Evolutionary conservation across 257 asterid species (phyloP).

Genomic region (Penstemon eatonii): DNA sequence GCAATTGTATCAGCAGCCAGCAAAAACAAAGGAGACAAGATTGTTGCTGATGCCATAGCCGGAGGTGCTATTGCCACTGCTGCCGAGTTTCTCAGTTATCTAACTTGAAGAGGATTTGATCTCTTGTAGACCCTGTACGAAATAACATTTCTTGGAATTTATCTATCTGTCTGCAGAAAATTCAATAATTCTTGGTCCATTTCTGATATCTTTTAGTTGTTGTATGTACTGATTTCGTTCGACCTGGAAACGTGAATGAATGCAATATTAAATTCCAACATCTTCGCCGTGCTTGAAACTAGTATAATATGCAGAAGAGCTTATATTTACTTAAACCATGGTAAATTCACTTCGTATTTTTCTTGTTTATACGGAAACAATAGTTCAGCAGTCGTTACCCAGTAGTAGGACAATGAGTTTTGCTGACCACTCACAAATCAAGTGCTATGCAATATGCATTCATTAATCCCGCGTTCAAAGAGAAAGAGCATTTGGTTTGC

Average conservation of each 20-base stretch:
- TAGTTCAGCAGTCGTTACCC: too few species aligned
- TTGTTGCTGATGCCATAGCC: constrained; percentile 67
- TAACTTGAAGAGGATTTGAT: constrained; percentile 36
- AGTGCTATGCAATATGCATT: too few species aligned
- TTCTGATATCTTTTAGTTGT: not conserved
- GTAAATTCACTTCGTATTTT: too few species aligned
- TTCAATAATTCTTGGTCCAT: not conserved
- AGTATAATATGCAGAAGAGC: not conserved
- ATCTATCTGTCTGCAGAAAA: not conserved
- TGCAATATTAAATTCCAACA: not conserved
- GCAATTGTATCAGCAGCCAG: constrained; percentile 57
- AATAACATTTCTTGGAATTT: constrained; percentile 7
- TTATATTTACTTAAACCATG: not conserved
- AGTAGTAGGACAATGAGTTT: too few species aligned
- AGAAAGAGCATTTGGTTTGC: too few species aligned
- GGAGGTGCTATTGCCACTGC: constrained; percentile 91
- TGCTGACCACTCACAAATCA: too few species aligned
- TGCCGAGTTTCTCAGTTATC: constrained; percentile 56
- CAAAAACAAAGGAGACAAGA: constrained; percentile 53
- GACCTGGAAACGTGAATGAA: not conserved
- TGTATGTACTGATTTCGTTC: not conserved
- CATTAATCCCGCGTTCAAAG: too few species aligned
- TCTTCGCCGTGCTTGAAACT: not conserved
- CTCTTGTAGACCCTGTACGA: not conserved
- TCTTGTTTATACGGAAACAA: too few species aligned